A percentile compares a stretch with the other conserved stretches of the same genome.
phyloP scores from a whole-genome alignment of 2,329 filamentous ascomycete species.

The Blastomyces silverae region DNA sequence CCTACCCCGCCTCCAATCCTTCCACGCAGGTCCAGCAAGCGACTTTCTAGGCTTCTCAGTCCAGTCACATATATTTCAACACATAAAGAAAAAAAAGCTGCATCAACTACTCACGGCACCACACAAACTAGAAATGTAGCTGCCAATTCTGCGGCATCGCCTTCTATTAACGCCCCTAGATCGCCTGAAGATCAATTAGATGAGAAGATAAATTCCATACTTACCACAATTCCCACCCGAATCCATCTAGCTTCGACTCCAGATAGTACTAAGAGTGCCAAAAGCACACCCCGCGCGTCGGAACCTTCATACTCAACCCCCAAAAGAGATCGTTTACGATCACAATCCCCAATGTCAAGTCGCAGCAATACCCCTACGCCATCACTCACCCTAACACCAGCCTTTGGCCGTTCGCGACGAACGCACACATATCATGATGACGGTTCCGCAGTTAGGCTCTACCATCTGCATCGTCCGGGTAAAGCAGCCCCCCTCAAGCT shows the following conservation, averaged over 20 bases:
- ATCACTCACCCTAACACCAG: conserved; percentile 64
- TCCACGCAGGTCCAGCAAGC: conserved; percentile 27
- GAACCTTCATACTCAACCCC: conserved; percentile 26
- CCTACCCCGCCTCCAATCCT: conserved; percentile 16
- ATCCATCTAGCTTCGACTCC: conserved; percentile 62
- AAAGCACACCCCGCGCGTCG: conserved; percentile 4
- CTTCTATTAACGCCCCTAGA: conserved; percentile 25
- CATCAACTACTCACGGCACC: background rate
- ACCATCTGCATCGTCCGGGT: conserved; percentile 78
- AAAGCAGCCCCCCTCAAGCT: conserved; percentile 87
- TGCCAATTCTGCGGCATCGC: background rate
- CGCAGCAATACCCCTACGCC: conserved; percentile 55
- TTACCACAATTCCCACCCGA: conserved; percentile 68
- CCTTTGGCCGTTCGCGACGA: conserved; percentile 31
- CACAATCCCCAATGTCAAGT: conserved; percentile 32
- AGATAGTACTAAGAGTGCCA: conserved; percentile 20
- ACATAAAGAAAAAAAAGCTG: background rate
- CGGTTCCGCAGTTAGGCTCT: conserved; percentile 76
- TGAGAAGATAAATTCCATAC: conserved; percentile 70
- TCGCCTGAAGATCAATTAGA: conserved; percentile 62
- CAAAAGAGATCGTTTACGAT: conserved; percentile 39
- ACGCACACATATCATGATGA: conserved; percentile 37
- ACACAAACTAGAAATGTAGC: background rate
- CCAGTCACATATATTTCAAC: conserved; percentile 14
- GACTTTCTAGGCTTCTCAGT: conserved; percentile 19